Conservation (phyloP, 768 basidiomycete species). For the Cyclocybe aegerita region DNA sequence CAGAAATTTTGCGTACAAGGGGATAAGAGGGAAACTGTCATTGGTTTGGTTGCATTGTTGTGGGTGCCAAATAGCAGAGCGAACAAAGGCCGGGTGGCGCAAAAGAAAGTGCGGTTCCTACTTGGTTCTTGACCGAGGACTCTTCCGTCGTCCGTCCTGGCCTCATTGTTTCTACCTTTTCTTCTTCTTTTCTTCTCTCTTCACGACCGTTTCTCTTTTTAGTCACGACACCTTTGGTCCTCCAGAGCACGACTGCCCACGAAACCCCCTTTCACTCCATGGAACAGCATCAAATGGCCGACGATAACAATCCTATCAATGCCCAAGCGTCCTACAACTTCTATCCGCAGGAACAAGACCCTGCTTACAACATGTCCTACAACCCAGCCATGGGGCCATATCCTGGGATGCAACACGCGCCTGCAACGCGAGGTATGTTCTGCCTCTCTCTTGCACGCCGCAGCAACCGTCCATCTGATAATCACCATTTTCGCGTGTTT, state of each 20-base stretch:
- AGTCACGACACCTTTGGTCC: constrained; percentile 22
- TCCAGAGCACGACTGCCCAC: constrained; percentile 23
- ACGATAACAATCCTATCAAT: constrained; percentile 48
- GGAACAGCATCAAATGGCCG: constrained; percentile 50
- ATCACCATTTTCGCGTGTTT: constrained; percentile 49
- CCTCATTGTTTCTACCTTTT: constrained; percentile 32
- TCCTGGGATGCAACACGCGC: constrained; percentile 56
- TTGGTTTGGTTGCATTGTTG: constrained; percentile 2
- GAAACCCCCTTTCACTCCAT: constrained; percentile 37
- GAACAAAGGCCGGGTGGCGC: constrained; percentile 18
- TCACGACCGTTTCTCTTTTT: constrained; percentile 31
- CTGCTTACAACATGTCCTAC: constrained; percentile 53
- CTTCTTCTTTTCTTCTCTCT: constrained; percentile 32
- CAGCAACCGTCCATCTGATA: constrained; percentile 61
- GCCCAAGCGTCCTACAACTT: constrained; percentile 45
- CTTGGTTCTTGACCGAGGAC: constrained; percentile 14
- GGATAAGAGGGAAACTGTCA: background rate
- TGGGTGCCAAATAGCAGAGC: constrained; percentile 15
- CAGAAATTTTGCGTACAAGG: background rate
- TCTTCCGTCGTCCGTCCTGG: constrained; percentile 10
- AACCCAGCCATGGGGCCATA: constrained; percentile 57
- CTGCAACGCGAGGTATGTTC: constrained; percentile 72
- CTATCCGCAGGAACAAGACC: constrained; percentile 55
- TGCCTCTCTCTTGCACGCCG: constrained; percentile 37
- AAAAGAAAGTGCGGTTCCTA: background rate